These are phyloP conservation scores for Blastobotrys elegans DNA, from an alignment of 1,139 yeast species.

Conservation along the genomic window DNA sequence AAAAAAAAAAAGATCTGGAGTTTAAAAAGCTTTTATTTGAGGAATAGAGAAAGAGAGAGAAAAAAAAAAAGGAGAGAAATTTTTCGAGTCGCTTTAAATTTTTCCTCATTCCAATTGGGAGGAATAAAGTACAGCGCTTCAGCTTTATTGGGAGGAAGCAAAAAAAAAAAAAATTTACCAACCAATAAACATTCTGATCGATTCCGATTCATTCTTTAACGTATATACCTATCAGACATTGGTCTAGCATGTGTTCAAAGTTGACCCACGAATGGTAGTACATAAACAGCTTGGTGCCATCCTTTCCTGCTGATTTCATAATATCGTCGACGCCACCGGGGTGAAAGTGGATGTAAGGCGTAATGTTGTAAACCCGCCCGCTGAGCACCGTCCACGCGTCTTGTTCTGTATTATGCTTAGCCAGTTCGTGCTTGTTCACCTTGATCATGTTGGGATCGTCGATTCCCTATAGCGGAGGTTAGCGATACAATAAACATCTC, in stretches of 20 bases:
- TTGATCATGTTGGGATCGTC: slow-evolving; percentile 35
- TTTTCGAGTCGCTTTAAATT: not conserved
- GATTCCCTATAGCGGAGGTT: slow-evolving; percentile 21
- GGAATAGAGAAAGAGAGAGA: too few species aligned
- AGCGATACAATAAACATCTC: too few species aligned
- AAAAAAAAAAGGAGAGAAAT: not conserved
- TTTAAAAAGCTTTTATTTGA: not conserved
- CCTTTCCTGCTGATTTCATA: slow-evolving; percentile 76
- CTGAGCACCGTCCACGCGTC: slow-evolving; percentile 87
- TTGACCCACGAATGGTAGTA: slow-evolving; percentile 87
- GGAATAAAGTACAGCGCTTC: not conserved
- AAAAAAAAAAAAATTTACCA: too few species aligned
- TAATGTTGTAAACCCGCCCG: slow-evolving; percentile 78
- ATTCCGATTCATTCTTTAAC: not conserved
- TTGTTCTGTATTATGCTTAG: slow-evolving; percentile 48
- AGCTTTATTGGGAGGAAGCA: too few species aligned
- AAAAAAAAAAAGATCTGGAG: not conserved
- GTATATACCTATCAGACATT: slow-evolving; percentile 67
- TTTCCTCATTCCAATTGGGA: not conserved
- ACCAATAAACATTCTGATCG: not conserved
- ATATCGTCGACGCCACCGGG: slow-evolving; percentile 89
- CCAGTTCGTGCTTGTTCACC: slow-evolving; percentile 56
- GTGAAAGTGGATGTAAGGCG: slow-evolving; percentile 78
- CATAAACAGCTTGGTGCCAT: slow-evolving; percentile 75
- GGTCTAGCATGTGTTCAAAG: slow-evolving; percentile 72